A percentile compares a stretch with the other conserved stretches of the same genome.
phyloP scores from a whole-genome alignment of 2,329 filamentous ascomycete species.

The Microsporum audouinii region DNA sequence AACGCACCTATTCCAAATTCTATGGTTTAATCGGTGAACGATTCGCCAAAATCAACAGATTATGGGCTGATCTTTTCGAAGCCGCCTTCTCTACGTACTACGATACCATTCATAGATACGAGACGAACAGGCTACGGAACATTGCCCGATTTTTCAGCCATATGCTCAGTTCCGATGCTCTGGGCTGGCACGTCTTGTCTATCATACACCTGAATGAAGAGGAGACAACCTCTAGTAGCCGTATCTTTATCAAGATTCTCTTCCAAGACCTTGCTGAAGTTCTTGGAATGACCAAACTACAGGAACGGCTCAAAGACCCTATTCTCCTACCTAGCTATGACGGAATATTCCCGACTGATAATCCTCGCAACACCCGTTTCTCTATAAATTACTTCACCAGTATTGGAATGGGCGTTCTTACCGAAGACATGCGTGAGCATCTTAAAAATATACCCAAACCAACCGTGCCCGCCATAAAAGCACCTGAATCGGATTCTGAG shows the following conservation, averaged over 20 bases:
- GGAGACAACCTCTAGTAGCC: conserved; percentile 88
- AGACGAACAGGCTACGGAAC: conserved; percentile 89
- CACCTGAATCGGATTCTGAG: conserved; percentile 53
- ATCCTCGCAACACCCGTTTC: conserved; percentile 82
- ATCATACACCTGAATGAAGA: conserved; percentile 87
- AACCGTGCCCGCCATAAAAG: conserved; percentile 55
- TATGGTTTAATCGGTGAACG: conserved; percentile 89
- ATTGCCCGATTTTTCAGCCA: conserved; percentile 93
- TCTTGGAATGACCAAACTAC: conserved; percentile 69
- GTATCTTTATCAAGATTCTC: conserved; percentile 97
- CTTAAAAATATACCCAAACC: conserved; percentile 85
- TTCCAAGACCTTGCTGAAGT: conserved; percentile 87
- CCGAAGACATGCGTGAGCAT: conserved; percentile 86
- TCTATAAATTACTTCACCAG: conserved; percentile 99
- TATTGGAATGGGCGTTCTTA: conserved; percentile 88
- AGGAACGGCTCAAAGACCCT: conserved; percentile 65
- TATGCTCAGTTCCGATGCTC: conserved; percentile 72
- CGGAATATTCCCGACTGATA: conserved; percentile 82
- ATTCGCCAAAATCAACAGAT: conserved; percentile 87
- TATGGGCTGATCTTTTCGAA: conserved; percentile 91
- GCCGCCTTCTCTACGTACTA: conserved; percentile 86
- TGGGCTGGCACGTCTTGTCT: conserved; percentile 83
- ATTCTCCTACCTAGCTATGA: conserved; percentile 64
- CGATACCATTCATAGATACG: conserved; percentile 92
- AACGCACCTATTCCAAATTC: conserved; percentile 95